A percentile compares a stretch with the other conserved stretches of the same genome.
Evolutionary conservation across 2,329 filamentous ascomycete genomes (phyloP).

Genomic region (Monilinia polystroma): DNA sequence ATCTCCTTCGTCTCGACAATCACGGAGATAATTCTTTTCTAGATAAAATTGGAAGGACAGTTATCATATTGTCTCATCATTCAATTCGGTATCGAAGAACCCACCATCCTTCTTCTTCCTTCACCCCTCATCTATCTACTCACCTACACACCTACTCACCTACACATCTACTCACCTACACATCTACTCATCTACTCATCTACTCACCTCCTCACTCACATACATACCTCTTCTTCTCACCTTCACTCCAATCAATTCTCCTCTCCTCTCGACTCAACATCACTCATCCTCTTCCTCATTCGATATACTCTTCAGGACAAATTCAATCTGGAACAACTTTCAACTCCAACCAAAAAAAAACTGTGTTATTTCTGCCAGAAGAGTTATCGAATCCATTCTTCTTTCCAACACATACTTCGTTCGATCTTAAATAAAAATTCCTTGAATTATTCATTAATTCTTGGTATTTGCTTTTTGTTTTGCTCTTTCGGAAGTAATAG

Average conservation of each 20-base stretch:
- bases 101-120: not conserved
- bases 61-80: not conserved
- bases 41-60: constrained; percentile 3
- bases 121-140: not conserved
- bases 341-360: not conserved
- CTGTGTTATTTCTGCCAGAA: constrained; percentile 7
- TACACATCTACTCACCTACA: not conserved
- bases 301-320: constrained; percentile 13
- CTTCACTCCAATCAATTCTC: constrained; percentile 2
- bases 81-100: constrained; percentile 14
- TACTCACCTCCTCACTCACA: too few species aligned
- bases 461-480: constrained; percentile 9
- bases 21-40: constrained; percentile 15
- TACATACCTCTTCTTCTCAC: not conserved
- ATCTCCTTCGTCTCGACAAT: constrained; percentile 12
- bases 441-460: constrained; percentile 6
- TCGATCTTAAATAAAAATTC: not conserved
- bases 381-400: not conserved
- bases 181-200: too few species aligned
- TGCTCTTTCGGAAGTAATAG: not conserved
- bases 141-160: too few species aligned
- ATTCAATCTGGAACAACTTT: not conserved
- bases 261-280: not conserved
- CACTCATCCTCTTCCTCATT: not conserved
- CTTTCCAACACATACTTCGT: not conserved